These are phyloP conservation scores for Euphrasia arctica DNA, from an alignment of 305 asterid genomes.

Conservation along the genomic window DNA sequence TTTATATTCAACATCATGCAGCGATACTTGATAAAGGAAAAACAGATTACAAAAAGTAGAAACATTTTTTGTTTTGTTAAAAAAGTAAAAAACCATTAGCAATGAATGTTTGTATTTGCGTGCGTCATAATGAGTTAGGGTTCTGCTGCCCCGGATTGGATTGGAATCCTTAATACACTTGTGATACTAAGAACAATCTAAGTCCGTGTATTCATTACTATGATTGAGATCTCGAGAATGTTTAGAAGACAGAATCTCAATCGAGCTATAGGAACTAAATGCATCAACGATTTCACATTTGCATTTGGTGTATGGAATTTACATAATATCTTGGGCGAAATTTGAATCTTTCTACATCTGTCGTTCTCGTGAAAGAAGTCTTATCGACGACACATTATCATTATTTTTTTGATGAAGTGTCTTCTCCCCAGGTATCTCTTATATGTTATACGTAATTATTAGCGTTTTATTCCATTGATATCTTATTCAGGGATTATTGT, in stretches of 20 bases:
- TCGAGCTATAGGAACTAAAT: neutral
- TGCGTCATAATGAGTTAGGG: neutral
- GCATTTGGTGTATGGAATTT: neutral
- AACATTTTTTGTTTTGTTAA: neutral
- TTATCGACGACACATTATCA: neutral
- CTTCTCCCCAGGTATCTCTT: neutral
- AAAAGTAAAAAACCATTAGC: neutral
- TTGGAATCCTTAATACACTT: neutral
- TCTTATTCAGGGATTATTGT: neutral
- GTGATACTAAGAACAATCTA: slow-evolving; percentile 3
- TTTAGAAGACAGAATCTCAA: neutral
- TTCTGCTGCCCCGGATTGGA: neutral
- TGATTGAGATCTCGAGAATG: slow-evolving; percentile 1
- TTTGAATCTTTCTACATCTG: neutral
- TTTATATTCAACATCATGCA: neutral
- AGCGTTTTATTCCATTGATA: neutral
- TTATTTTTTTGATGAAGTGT: neutral
- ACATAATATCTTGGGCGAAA: neutral
- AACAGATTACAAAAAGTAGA: neutral
- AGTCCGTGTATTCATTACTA: neutral
- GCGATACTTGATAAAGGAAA: neutral
- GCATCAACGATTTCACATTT: neutral
- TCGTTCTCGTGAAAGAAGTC: neutral
- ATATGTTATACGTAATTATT: neutral
- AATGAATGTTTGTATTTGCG: neutral